These are phyloP conservation scores for Jacaranda copaia DNA, from an alignment of 257 asterid genomes.

Conservation along the genomic window DNA sequence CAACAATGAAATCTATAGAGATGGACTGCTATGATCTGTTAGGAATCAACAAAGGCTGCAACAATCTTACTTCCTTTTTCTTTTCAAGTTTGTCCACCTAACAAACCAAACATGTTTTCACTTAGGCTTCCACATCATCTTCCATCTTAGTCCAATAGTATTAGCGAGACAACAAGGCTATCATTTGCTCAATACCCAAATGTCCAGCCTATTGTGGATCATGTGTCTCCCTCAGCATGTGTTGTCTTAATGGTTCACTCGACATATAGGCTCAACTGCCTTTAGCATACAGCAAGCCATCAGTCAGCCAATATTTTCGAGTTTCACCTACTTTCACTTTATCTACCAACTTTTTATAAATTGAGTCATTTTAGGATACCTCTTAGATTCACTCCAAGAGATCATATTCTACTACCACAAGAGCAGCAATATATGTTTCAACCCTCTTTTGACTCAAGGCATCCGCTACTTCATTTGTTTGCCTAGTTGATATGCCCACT, in stretches of 20 bases:
- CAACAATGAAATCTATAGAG: constrained; percentile 22
- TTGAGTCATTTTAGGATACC: not conserved
- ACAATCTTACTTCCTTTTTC: not conserved
- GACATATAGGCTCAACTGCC: not conserved
- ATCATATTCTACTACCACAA: no score
- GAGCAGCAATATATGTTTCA: not conserved
- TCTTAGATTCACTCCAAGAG: not conserved
- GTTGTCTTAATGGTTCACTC: not conserved
- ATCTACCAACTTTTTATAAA: not conserved
- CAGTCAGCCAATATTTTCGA: no score
- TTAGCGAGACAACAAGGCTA: not conserved
- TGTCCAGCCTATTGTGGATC: not conserved
- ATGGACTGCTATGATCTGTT: not conserved
- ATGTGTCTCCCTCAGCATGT: not conserved
- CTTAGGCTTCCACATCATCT: not conserved
- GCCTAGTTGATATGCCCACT: not conserved
- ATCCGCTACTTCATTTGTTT: not conserved
- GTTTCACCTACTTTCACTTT: not conserved
- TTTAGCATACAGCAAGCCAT: not conserved
- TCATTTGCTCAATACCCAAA: not conserved
- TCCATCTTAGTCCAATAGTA: not conserved
- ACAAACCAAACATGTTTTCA: not conserved
- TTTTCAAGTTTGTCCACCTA: not conserved
- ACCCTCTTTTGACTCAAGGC: not conserved
- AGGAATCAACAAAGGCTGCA: not conserved